Evolutionary conservation across 2,329 filamentous ascomycete species (phyloP).

Genomic region (Ceratocystis albifundus): DNA sequence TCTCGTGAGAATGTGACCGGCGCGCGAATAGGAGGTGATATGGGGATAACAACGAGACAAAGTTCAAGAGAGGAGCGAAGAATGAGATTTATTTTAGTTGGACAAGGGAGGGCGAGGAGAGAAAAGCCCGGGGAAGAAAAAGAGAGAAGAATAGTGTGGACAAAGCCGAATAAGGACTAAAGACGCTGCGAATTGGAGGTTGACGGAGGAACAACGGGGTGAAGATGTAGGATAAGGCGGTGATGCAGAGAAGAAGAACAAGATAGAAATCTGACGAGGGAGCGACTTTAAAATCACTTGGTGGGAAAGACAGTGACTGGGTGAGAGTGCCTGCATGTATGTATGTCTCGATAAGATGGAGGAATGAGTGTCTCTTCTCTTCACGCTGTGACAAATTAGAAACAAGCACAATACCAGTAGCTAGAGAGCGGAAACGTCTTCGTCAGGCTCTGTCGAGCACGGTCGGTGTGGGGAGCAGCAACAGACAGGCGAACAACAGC

Average conservation of each 20-base stretch:
- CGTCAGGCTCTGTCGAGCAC: too few relatives aligned
- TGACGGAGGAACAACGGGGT: neutral
- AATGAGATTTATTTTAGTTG: neutral
- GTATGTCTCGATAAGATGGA: too few relatives aligned
- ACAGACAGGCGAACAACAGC: too few relatives aligned
- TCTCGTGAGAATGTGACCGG: too few relatives aligned
- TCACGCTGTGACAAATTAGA: conserved; percentile 6
- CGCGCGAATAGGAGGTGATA: too few relatives aligned
- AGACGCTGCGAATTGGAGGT: neutral
- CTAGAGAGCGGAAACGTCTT: neutral
- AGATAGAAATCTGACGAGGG: neutral
- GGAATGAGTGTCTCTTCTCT: neutral
- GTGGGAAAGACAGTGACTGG: too few relatives aligned
- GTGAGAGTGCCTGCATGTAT: too few relatives aligned
- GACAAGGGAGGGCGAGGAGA: neutral
- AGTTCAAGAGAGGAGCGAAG: neutral
- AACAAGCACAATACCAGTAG: neutral
- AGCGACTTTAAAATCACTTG: neutral
- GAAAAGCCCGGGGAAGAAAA: neutral
- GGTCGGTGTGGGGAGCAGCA: too few relatives aligned
- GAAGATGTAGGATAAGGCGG: neutral
- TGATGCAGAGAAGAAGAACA: neutral
- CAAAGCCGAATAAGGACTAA: neutral
- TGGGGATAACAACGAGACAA: too few relatives aligned
- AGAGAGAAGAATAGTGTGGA: neutral